A percentile compares a stretch with the other conserved stretches of the same genome.
Conservation (phyloP, 768 basidiomycete genomes). For the Amanita molliuscula region DNA sequence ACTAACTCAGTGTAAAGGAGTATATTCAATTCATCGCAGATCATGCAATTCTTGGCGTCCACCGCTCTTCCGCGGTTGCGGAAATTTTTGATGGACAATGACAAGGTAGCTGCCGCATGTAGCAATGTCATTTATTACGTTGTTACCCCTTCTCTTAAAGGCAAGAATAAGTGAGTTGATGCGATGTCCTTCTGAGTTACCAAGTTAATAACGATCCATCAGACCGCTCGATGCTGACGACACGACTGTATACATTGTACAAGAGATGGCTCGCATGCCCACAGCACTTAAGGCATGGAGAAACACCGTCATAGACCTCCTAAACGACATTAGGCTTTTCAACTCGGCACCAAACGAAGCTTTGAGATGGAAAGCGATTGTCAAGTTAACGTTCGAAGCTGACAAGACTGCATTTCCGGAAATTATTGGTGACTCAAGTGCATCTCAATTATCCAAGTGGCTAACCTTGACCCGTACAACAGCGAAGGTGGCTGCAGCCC, state of each 20-base stretch:
- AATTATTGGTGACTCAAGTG: slow-evolving; percentile 51
- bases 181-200: not conserved
- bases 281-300: slow-evolving; percentile 80
- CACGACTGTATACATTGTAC: slow-evolving; percentile 53
- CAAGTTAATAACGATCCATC: slow-evolving; percentile 7
- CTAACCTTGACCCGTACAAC: slow-evolving; percentile 11
- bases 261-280: slow-evolving; percentile 72
- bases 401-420: slow-evolving; percentile 86
- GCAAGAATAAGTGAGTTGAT: slow-evolving; percentile 51
- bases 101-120: slow-evolving; percentile 72
- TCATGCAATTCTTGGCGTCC: slow-evolving; percentile 60
- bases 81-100: slow-evolving; percentile 72
- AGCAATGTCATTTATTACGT: slow-evolving; percentile 81
- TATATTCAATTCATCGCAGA: slow-evolving; percentile 26
- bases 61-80: slow-evolving; percentile 67
- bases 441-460: slow-evolving; percentile 20
- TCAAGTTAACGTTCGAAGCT: slow-evolving; percentile 71
- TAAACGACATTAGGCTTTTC: slow-evolving; percentile 85
- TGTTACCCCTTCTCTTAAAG: slow-evolving; percentile 70
- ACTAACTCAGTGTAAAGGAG: not conserved
- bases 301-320: slow-evolving; percentile 63
- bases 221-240: slow-evolving; percentile 76
- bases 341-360: slow-evolving; percentile 51
- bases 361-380: slow-evolving; percentile 62
- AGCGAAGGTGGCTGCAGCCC: slow-evolving; percentile 73